These are phyloP conservation scores for Boletus sp. DNA, from an alignment of 768 basidiomycete species.

Conservation along the genomic window DNA sequence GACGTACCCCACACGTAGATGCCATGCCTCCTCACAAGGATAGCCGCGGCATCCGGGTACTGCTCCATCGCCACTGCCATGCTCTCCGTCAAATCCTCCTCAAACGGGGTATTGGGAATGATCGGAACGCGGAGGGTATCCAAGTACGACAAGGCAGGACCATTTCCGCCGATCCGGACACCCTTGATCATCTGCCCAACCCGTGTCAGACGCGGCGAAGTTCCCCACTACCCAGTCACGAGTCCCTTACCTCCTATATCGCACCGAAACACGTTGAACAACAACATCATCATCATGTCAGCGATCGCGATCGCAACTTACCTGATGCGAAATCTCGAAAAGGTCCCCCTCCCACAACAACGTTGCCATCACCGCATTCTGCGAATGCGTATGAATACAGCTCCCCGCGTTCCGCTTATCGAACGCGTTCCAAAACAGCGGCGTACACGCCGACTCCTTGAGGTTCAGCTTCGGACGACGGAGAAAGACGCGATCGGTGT, in stretches of 20 bases:
- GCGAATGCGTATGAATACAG: slow-evolving; percentile 90
- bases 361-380: slow-evolving; percentile 87
- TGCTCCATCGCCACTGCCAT: slow-evolving; percentile 84
- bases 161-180: slow-evolving; percentile 72
- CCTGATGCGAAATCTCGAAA: slow-evolving; percentile 84
- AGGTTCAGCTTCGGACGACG: slow-evolving; percentile 67
- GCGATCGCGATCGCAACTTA: slow-evolving; percentile 19
- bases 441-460: slow-evolving; percentile 86
- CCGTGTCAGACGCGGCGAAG: not conserved
- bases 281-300: not conserved
- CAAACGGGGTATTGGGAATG: slow-evolving; percentile 87
- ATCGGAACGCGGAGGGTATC: slow-evolving; percentile 85
- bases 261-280: not conserved
- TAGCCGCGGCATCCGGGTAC: slow-evolving; percentile 73
- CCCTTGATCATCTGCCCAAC: slow-evolving; percentile 83
- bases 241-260: slow-evolving; percentile 39
- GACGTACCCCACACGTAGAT: slow-evolving; percentile 81
- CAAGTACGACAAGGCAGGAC: slow-evolving; percentile 72
- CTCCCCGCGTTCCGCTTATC: slow-evolving; percentile 74
- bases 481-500: slow-evolving; percentile 72
- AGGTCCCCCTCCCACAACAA: slow-evolving; percentile 66
- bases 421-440: slow-evolving; percentile 91
- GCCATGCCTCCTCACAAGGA: slow-evolving; percentile 76
- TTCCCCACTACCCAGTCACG: not conserved
- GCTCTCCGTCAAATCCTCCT: slow-evolving; percentile 84